phyloP scores from a whole-genome alignment of 345 rosid genomes.

The Populus davidiana region DNA sequence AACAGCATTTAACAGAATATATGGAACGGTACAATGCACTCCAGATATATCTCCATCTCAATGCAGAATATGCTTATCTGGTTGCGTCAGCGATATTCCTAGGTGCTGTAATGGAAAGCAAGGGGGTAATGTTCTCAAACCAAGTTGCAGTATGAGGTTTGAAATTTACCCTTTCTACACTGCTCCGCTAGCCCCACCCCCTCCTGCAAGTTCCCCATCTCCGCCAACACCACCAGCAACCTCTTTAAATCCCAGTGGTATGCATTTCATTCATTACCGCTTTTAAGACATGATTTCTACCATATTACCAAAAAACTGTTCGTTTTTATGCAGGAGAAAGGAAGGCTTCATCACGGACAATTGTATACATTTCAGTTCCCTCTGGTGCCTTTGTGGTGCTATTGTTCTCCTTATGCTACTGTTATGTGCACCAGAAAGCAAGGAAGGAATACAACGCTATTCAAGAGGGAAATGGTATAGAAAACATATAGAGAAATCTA shows the following conservation, averaged over 20 bases:
- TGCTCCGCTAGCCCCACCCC: slow-evolving; percentile 3
- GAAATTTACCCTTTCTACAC: slow-evolving; percentile 31
- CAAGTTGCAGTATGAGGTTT: slow-evolving; percentile 47
- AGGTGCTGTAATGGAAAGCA: slow-evolving; percentile 14
- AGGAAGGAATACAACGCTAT: too few relatives aligned
- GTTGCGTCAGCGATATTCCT: not conserved
- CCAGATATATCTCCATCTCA: slow-evolving; percentile 24
- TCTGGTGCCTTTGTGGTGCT: too few relatives aligned
- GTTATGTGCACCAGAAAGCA: too few relatives aligned
- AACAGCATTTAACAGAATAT: slow-evolving; percentile 4
- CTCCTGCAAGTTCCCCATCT: slow-evolving; percentile 4
- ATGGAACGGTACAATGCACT: slow-evolving; percentile 44
- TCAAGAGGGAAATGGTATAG: too few relatives aligned
- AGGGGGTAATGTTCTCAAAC: slow-evolving; percentile 34
- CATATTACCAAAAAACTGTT: too few relatives aligned
- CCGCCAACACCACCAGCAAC: not conserved
- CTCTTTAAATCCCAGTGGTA: not conserved
- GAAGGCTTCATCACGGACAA: too few relatives aligned
- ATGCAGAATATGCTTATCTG: slow-evolving; percentile 20
- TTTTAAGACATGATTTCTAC: not conserved
- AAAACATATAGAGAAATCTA: too few relatives aligned
- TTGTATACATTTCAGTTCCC: too few relatives aligned
- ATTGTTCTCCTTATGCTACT: too few relatives aligned
- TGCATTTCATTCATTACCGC: not conserved
- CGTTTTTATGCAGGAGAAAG: too few relatives aligned